Conservation (phyloP, 2,329 filamentous ascomycete genomes). For the Diaporthe sp. region DNA sequence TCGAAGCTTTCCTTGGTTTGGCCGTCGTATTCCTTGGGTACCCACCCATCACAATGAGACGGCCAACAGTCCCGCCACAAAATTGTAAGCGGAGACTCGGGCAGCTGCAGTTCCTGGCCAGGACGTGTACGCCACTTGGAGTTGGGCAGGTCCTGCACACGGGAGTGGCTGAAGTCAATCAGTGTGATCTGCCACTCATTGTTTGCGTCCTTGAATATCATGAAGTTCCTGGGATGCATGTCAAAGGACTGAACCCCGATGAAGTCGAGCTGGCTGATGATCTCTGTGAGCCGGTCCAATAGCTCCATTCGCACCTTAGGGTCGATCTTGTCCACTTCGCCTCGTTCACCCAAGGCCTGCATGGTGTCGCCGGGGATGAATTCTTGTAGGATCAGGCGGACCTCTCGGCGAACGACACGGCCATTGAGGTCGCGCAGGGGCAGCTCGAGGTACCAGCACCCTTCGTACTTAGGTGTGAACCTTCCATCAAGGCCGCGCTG, state of each 20-base stretch:
- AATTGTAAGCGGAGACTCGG: neutral
- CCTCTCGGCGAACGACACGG: neutral
- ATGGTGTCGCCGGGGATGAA: slow-evolving; percentile 1
- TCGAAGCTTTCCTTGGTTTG: neutral
- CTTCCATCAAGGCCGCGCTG: neutral
- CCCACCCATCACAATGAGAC: neutral
- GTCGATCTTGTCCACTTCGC: neutral
- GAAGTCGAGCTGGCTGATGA: neutral
- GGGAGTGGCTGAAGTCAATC: slow-evolving; percentile 3
- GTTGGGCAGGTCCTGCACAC: neutral
- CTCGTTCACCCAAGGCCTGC: neutral
- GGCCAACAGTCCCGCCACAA: neutral
- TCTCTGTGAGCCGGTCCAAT: neutral
- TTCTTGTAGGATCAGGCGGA: slow-evolving; percentile 7
- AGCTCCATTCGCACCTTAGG: neutral
- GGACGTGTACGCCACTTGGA: neutral
- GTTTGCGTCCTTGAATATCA: neutral
- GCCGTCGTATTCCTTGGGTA: neutral
- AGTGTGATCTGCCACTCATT: neutral
- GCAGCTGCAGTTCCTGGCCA: neutral
- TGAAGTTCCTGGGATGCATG: neutral
- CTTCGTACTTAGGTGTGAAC: neutral
- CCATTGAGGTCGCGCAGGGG: neutral
- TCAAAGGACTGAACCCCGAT: neutral
- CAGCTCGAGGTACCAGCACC: neutral